These are phyloP conservation scores for Ogataea saltuana DNA, from an alignment of 805 yeast genomes.

Conservation along the genomic window DNA sequence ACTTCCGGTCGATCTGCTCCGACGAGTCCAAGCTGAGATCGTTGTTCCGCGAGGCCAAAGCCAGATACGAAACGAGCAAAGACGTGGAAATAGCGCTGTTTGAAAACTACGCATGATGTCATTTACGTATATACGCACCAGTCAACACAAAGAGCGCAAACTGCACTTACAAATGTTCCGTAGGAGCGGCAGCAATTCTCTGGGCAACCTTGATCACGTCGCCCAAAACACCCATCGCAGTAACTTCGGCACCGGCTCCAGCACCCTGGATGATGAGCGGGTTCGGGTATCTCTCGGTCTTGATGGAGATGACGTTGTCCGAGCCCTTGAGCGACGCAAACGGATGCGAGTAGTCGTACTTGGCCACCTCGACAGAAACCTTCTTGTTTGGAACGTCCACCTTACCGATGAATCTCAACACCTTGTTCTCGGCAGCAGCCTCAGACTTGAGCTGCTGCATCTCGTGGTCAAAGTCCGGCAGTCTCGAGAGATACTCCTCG, in stretches of 20 bases:
- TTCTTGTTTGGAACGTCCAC: slow-evolving; percentile 72
- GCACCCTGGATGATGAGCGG: slow-evolving; percentile 98
- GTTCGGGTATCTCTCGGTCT: slow-evolving; percentile 86
- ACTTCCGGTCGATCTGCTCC: slow-evolving; percentile 63
- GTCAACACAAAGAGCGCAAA: no score
- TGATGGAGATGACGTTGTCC: slow-evolving; percentile 91
- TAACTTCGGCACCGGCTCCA: slow-evolving; percentile 77
- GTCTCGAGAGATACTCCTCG: slow-evolving; percentile 73
- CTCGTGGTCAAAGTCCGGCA: slow-evolving; percentile 82
- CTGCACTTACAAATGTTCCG: slow-evolving; percentile 23
- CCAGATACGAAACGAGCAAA: slow-evolving; percentile 42
- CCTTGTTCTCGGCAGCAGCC: slow-evolving; percentile 83
- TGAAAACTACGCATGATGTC: slow-evolving; percentile 11
- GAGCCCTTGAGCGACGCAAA: slow-evolving; percentile 95
- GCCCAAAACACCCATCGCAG: slow-evolving; percentile 84
- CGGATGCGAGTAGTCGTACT: slow-evolving; percentile 87
- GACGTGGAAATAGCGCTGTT: slow-evolving; percentile 31
- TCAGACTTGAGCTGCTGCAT: slow-evolving; percentile 74
- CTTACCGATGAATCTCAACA: slow-evolving; percentile 89
- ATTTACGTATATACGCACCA: not conserved
- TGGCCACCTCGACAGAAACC: slow-evolving; percentile 84
- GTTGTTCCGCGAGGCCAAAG: slow-evolving; percentile 61
- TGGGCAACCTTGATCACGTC: slow-evolving; percentile 92
- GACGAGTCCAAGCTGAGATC: slow-evolving; percentile 47
- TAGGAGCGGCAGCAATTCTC: slow-evolving; percentile 52